A percentile compares a stretch with the other conserved stretches of the same genome.
Evolutionary conservation across 169 alveolate genomes (phyloP).

Genomic region (Plasmodium malariae): DNA sequence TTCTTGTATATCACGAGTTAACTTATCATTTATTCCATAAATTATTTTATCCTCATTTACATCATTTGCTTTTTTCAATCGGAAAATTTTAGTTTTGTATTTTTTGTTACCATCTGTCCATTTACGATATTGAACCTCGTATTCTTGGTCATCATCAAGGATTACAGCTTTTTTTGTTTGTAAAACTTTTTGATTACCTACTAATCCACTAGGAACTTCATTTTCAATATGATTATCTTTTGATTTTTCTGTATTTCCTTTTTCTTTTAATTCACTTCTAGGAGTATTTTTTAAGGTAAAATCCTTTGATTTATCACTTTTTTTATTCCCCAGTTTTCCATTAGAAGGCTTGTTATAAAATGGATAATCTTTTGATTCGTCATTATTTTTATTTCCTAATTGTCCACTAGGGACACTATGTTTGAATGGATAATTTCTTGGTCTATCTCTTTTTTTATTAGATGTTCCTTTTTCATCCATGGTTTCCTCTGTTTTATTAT

Average conservation of each 20-base stretch:
- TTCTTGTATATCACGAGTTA: conserved; percentile 5
- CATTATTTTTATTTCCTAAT: neutral
- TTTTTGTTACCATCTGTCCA: neutral
- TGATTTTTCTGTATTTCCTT: neutral
- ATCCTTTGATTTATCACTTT: neutral
- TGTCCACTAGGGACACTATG: neutral
- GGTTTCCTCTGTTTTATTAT: neutral
- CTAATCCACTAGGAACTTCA: conserved; percentile 15
- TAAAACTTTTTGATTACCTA: neutral
- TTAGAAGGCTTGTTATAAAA: neutral
- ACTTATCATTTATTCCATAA: neutral
- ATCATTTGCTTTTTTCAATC: neutral
- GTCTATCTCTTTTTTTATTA: neutral
- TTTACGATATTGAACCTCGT: neutral
- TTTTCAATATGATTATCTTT: neutral
- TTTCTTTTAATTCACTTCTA: neutral
- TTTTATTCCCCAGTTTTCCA: neutral
- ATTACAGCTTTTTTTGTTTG: neutral
- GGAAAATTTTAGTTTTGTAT: neutral
- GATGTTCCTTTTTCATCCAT: too few species aligned
- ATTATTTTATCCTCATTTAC: neutral
- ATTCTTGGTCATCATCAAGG: neutral
- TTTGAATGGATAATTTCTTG: neutral
- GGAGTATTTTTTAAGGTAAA: neutral
- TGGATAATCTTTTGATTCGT: neutral